Evolutionary conservation across 495 filamentous ascomycete species (phyloP), one percentile per base, ranked within the genome.

Genomic region (Penicillium longicatenatum): DNA sequence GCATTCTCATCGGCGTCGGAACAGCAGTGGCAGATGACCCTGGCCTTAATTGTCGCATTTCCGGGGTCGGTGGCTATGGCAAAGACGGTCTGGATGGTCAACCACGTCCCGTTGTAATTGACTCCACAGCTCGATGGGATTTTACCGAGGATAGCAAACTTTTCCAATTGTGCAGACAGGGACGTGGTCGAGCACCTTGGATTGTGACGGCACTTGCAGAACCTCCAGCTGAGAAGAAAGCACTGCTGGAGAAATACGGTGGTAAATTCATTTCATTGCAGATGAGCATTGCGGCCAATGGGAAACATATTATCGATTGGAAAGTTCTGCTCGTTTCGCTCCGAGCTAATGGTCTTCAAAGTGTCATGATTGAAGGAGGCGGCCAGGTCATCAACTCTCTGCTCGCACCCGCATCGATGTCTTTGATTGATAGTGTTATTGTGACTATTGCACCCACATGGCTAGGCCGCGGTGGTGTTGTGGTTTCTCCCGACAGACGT

Each of bases 291-390:
- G 52, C 58, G 3, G 58, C 60, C 5, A 45, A 42, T 17, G 60
- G 63, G 12, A 42, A 47, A 12, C 65, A 70, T 19, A 47, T 63
- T 6, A 72, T 81, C 47, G 73, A 80, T 55, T 95, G 91, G 92
- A 65, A 59, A n/a, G 71, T 72, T 29, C 72, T 96, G 10, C 69
- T 94, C 16, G 58, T 63, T 21, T 74, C 67, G 17, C 67, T 94
- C 6, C 66, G 61, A 39, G 60, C 45, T 6, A 75, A 88, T 51
- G 86, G 87, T 3, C 70, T 95, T 42, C 64, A 70, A 16, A 93
- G 89, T 63, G 78, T 97, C 6, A 97, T 96, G 92, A 76, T 97
- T 37, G 92, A 97, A 65, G 92, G 92, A 0, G 92, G 92, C 5
- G 91, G 83, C 2, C 75, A 79, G 26, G 81, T 97, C 42, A 93